Evolutionary conservation across 2,329 filamentous ascomycete species (phyloP), one percentile per base, ranked within the genome.

Genomic region (Phaeophleospora eucalypticola): DNA sequence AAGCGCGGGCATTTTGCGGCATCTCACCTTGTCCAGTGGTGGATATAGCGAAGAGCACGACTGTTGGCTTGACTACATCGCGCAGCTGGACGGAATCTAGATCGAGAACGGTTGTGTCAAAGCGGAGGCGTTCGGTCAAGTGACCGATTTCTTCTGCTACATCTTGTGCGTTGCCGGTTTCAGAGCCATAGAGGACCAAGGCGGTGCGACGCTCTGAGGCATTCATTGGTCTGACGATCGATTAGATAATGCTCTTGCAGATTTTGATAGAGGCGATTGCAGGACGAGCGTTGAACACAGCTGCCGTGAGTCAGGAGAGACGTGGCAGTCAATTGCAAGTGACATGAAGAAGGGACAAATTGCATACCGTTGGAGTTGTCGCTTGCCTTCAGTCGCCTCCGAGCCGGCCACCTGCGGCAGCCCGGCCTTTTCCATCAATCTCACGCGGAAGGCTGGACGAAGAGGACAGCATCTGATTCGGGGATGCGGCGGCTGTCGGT

Each of bases 1-100:
- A 90, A 1, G 71, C 72, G 36, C 82, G 77, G 2, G 86, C 82
- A 73, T 97, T 97, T 46, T 81, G 80, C 2, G 93, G 93, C 64
- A 97, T 79, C 55, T 97, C 90, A 4, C 93, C 93, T 69, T 98
- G 91, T 4, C 93, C 93, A 0, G 93, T 95, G 0, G 93, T 98
- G 4, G 93, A 94, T 16, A 94, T 74, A 50, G 89, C 82, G 60
- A 98, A 87, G 41, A 97, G 74, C 19, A 89, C 80, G 16, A 91
- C 68, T 1, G 69, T 64, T 45, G 71, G 64, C 45, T 71, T 68
- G 21, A 72, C 59, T 20, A 76, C 52, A 58, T 75, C 71, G 54
- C 66, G 67, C 65, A 90, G 73, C 54, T 85, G 81, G 58, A 89
- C 76, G 45, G 77, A 76, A 62, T 96, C 82, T 69, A 97, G 80